These are phyloP conservation scores for Penicillium robsamsonii DNA, from an alignment of 495 filamentous ascomycete genomes.

Conservation along the genomic window DNA sequence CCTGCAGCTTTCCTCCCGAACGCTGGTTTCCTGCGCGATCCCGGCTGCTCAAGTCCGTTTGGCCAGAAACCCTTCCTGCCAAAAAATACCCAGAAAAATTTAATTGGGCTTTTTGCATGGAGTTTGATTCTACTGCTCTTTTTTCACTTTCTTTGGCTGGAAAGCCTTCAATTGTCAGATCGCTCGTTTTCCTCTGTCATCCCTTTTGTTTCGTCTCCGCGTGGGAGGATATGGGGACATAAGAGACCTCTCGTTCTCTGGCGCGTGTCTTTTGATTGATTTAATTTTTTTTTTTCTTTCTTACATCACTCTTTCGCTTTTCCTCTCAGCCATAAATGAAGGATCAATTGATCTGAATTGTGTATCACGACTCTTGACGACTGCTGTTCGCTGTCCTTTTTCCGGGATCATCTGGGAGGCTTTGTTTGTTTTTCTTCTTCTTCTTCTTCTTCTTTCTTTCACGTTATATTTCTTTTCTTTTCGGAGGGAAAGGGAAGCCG, in stretches of 20 bases:
- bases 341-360: constrained; percentile 2
- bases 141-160: constrained; percentile 25
- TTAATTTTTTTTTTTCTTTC: constrained; percentile 16
- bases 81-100: constrained; percentile 10
- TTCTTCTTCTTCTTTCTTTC: constrained; percentile 6
- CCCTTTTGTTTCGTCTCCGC: constrained; percentile 15
- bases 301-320: constrained; percentile 11
- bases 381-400: constrained; percentile 7
- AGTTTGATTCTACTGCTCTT: constrained; percentile 19
- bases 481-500: constrained; percentile 8
- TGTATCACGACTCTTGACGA: constrained; percentile 10
- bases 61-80: constrained; percentile 26
- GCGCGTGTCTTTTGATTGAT: constrained; percentile 12
- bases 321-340: constrained; percentile 5
- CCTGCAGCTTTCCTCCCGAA: constrained; percentile 42
- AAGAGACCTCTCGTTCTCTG: constrained; percentile 17
- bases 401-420: constrained; percentile 34
- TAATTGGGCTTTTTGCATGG: constrained; percentile 18
- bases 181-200: constrained; percentile 10
- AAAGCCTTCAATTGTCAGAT: constrained; percentile 19
- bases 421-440: constrained; percentile 20
- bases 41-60: constrained; percentile 40
- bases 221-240: constrained; percentile 19
- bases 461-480: constrained; percentile 7
- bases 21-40: constrained; percentile 35